Percentiles rank a stretch among this genome's conserved stretches.
phyloP scores from a whole-genome alignment of 2,329 filamentous ascomycete genomes.

The Pseudocercospora fuligena region DNA sequence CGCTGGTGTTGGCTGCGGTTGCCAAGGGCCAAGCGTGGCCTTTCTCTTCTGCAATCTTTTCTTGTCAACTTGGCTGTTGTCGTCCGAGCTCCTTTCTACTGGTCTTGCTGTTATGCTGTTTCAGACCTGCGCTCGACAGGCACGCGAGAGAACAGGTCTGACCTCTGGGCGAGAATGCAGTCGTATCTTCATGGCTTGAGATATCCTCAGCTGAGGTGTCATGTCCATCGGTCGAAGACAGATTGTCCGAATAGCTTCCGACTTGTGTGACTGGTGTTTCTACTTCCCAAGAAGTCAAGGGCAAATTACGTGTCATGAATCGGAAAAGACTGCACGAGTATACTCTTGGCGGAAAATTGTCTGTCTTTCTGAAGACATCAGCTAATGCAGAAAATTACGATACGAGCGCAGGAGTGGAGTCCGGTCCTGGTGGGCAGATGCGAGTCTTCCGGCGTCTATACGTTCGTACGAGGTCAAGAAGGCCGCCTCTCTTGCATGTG shows the following conservation, averaged over 20 bases:
- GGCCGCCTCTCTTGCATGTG: neutral
- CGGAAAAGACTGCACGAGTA: neutral
- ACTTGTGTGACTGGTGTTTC: neutral
- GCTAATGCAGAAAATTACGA: neutral
- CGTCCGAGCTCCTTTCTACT: neutral
- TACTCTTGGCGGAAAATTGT: neutral
- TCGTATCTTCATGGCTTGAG: slow-evolving; percentile 1
- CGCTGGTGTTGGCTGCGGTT: neutral
- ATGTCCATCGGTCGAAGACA: neutral
- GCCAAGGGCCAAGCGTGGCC: slow-evolving; percentile 6
- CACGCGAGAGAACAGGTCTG: neutral
- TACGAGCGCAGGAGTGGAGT: neutral
- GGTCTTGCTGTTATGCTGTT: neutral
- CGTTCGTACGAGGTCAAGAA: slow-evolving; percentile 1
- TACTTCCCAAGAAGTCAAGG: neutral
- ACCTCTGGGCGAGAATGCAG: neutral
- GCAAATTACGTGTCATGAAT: neutral
- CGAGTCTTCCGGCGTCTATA: neutral
- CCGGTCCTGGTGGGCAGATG: neutral
- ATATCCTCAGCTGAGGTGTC: neutral
- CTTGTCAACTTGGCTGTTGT: slow-evolving; percentile 5
- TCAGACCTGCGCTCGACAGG: neutral
- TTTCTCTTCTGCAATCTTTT: slow-evolving; percentile 10
- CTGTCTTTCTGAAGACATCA: neutral
- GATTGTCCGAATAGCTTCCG: neutral